Percentiles rank a stretch among this genome's conserved stretches.
Conservation (phyloP, 495 filamentous ascomycete species). For the Sporormia fimetaria region DNA sequence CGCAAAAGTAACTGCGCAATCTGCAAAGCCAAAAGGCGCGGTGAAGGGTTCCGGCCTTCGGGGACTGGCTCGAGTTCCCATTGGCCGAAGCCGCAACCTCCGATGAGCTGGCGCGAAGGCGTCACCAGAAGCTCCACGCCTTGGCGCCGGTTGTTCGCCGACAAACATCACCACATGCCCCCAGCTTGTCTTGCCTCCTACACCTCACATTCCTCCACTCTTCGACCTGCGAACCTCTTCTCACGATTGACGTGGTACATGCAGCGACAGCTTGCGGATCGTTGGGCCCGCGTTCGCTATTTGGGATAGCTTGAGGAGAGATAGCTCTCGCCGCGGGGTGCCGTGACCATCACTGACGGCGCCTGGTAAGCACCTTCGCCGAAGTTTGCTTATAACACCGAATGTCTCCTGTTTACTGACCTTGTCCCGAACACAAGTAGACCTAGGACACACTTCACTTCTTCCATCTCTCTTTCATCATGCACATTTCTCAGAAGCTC, state of each 20-base stretch:
- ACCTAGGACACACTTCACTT: neutral
- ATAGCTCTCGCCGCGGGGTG: constrained; percentile 1
- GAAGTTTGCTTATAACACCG: neutral
- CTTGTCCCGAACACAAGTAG: neutral
- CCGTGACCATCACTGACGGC: neutral
- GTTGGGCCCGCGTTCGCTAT: constrained; percentile 38
- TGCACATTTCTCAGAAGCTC: constrained; percentile 91
- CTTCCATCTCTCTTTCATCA: constrained; percentile 25
- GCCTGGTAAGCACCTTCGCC: no score
- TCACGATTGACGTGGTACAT: constrained; percentile 30
- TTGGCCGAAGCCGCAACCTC: no score
- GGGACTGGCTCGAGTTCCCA: no score
- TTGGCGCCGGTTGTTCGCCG: neutral
- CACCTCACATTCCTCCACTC: constrained; percentile 23
- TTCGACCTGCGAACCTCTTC: neutral
- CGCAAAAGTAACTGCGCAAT: no score
- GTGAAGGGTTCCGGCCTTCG: no score
- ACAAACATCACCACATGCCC: neutral
- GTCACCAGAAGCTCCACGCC: neutral
- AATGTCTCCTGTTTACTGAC: neutral
- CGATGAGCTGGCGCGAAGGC: no score
- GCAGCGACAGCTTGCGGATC: constrained; percentile 36
- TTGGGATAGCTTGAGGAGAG: constrained; percentile 31
- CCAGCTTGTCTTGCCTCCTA: constrained; percentile 4
- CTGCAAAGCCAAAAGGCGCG: no score